These are phyloP conservation scores for Brachypodium distachyon DNA, from an alignment of 202 grass and related monocot genomes.

Conservation along the genomic window DNA sequence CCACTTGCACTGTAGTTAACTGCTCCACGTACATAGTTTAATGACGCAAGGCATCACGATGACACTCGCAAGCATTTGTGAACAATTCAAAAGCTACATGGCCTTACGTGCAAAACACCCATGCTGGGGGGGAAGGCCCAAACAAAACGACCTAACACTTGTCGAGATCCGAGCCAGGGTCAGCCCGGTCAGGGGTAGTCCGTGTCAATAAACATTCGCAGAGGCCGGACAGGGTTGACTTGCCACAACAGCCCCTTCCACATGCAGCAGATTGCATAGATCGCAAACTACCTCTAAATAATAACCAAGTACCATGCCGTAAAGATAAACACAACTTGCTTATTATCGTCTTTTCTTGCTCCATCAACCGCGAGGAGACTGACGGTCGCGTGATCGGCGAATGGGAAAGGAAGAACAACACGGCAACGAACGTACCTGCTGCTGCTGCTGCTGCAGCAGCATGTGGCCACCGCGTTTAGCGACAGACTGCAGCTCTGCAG, in stretches of 20 bases:
- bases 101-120: neutral
- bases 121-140: neutral
- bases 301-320: too few species aligned
- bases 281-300: neutral
- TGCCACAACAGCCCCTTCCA: neutral
- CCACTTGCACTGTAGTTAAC: too few species aligned
- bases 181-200: neutral
- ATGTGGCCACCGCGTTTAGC: neutral
- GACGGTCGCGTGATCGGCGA: too few species aligned
- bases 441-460: neutral
- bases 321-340: too few species aligned
- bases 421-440: neutral
- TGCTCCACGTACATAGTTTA: too few species aligned
- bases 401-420: neutral
- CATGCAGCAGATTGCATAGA: neutral
- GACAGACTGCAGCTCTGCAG: neutral
- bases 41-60: too few species aligned
- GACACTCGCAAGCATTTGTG: neutral
- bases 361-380: neutral
- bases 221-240: slow-evolving; percentile 24
- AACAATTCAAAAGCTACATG: neutral
- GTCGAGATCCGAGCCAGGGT: slow-evolving; percentile 5
- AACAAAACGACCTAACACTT: neutral
- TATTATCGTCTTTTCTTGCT: too few species aligned
- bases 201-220: neutral